Percentiles rank a stretch among this genome's conserved stretches.
Evolutionary conservation across 805 yeast species (phyloP).

Genomic region (Saccharomycopsis lassenensis): DNA sequence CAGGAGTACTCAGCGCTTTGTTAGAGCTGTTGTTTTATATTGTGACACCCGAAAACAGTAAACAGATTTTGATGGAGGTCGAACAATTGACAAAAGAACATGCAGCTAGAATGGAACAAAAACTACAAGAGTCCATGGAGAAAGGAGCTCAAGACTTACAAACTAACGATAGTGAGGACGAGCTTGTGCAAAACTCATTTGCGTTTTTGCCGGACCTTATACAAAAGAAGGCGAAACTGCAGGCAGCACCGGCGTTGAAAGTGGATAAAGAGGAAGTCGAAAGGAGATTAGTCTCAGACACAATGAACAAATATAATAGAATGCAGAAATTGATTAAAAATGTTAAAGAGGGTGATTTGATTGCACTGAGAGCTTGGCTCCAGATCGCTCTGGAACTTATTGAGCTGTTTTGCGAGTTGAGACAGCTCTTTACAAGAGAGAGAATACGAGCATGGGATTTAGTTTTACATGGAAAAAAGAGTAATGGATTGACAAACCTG

Average conservation of each 20-base stretch:
- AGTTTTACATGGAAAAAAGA: conserved; percentile 35
- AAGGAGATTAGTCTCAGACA: conserved; percentile 44
- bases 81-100: conserved; percentile 27
- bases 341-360: conserved; percentile 37
- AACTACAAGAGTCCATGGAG: too few relatives aligned
- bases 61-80: conserved; percentile 43
- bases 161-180: too few relatives aligned
- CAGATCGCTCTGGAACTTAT: conserved; percentile 73
- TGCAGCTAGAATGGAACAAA: conserved; percentile 8
- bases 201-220: conserved; percentile 6
- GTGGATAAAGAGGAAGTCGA: conserved; percentile 47
- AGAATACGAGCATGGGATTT: not conserved
- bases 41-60: conserved; percentile 49
- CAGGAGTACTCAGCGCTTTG: too few relatives aligned
- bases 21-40: conserved; percentile 72
- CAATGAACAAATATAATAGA: conserved; percentile 43
- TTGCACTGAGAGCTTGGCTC: conserved; percentile 72
- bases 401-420: conserved; percentile 69
- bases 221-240: not conserved
- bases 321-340: conserved; percentile 42
- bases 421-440: conserved; percentile 70
- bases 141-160: too few relatives aligned
- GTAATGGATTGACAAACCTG: conserved; percentile 54
- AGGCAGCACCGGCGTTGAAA: conserved; percentile 20
- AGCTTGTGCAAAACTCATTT: too few relatives aligned